Evolutionary conservation across 176 grass and related monocot species (phyloP), one percentile per base, ranked within the genome.

Genomic region (Carex scoparia): DNA sequence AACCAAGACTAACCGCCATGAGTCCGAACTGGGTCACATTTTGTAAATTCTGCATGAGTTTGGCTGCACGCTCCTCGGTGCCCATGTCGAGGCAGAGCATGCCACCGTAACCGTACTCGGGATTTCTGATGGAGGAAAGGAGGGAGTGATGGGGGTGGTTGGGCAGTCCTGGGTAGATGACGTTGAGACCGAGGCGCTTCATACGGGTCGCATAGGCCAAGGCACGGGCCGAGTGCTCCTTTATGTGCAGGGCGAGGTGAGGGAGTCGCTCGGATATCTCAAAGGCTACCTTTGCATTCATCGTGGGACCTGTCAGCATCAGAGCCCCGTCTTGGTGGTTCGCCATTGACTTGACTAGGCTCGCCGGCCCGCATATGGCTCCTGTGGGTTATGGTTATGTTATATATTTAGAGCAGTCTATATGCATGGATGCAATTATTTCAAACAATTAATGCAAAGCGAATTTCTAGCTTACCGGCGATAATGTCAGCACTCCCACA

Each of bases 31-130:
- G 90, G 76, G 92, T 91, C 78, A 92, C 92, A 91, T 97, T 97
- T 86, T 97, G 94, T 69, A 97, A 89, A 88, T 92, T 90, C 69
- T 97, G 81, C 94, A 97, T 97, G 13, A 94, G 92, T 18, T 87
- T 85, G 78, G 90, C 91, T 44, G 92, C 94, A 16, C 90, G 85
- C 46, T 94, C 94, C 88, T 94, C 88, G 1, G 88, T 84, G 90
- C 85, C 90, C 94, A 97, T 97, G 92, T 92, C 87, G 48, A 97
- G n/a, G 92, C 88, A 97, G 1, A 97, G 90, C 90, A 97, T 92
- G 9, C 92, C 90, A 10, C 94, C 92, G 35, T 63, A 87, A 64
- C 92, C 90, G 90, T 97, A 94, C 0, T 87, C 90, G 0, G 88
- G 87, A 84, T 97, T 97, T 66, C 42, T 81, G 5, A 87, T 30